Percentiles rank a stretch among this genome's conserved stretches.
phyloP scores from a whole-genome alignment of 352 stramenopile species.

The Blastocystis hominis region DNA sequence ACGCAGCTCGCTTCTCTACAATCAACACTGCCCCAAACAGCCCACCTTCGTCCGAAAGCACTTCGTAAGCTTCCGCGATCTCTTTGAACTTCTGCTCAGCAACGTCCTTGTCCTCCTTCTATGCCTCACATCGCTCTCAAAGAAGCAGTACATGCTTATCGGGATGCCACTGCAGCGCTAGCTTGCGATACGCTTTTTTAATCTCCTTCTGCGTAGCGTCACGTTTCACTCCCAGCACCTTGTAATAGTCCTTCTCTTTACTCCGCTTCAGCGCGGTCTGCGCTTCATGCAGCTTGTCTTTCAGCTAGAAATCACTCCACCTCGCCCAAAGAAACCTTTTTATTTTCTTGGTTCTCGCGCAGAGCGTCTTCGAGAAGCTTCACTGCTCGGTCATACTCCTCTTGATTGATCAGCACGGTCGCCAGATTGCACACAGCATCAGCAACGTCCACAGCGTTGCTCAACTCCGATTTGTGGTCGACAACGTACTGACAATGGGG shows the following conservation, averaged over 20 bases:
- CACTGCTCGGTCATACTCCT: constrained; percentile 72
- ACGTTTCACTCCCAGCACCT: constrained; percentile 71
- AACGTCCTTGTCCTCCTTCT: constrained; percentile 67
- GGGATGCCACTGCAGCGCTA: constrained; percentile 69
- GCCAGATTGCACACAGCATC: not conserved
- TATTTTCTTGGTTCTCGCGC: constrained; percentile 65
- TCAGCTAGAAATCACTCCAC: constrained; percentile 22
- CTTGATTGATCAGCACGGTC: constrained; percentile 66
- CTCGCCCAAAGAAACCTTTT: not conserved
- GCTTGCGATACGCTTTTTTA: constrained; percentile 71
- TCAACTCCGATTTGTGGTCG: not conserved
- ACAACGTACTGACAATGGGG: not conserved
- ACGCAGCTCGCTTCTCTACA: constrained; percentile 50
- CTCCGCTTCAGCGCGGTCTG: constrained; percentile 60
- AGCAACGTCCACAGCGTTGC: not conserved
- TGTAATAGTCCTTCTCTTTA: constrained; percentile 69
- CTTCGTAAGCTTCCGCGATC: constrained; percentile 68
- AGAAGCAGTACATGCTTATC: constrained; percentile 64
- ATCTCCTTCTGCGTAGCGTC: constrained; percentile 68
- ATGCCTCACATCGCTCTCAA: constrained; percentile 64
- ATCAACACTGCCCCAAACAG: not conserved
- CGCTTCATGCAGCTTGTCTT: constrained; percentile 26
- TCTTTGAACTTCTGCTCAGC: constrained; percentile 68
- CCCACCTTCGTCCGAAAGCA: constrained; percentile 67
- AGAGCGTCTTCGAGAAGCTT: constrained; percentile 68